These are phyloP conservation scores for Fusarium beomiforme DNA, from an alignment of 2,329 filamentous ascomycete genomes.

Conservation along the genomic window DNA sequence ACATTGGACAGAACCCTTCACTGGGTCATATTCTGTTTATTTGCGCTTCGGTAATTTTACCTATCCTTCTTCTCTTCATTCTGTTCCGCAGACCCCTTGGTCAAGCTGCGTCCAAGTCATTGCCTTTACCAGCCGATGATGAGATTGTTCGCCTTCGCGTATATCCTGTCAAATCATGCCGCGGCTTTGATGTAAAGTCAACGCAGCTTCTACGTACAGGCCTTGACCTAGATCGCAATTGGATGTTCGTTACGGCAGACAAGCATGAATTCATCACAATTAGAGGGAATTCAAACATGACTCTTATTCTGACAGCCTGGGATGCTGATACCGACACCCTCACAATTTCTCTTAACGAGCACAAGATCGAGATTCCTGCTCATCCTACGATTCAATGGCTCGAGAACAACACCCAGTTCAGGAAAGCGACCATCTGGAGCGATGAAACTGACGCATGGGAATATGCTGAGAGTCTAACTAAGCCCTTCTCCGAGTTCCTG, in stretches of 20 bases:
- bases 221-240: conserved; percentile 69
- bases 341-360: conserved; percentile 56
- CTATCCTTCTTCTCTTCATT: conserved; percentile 11
- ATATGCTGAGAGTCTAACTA: conserved; percentile 62
- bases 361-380: conserved; percentile 62
- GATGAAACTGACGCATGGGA: conserved; percentile 65
- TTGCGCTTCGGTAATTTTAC: not conserved
- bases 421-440: conserved; percentile 67
- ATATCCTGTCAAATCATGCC: conserved; percentile 75
- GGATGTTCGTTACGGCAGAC: conserved; percentile 70
- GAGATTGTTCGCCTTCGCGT: conserved; percentile 56
- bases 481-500: conserved; percentile 65
- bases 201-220: conserved; percentile 64
- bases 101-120: not conserved
- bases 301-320: conserved; percentile 57
- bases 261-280: conserved; percentile 69
- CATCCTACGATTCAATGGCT: conserved; percentile 65
- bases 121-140: conserved; percentile 25
- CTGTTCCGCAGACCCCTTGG: not conserved
- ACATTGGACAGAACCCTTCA: not conserved
- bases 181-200: conserved; percentile 64
- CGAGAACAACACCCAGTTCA: conserved; percentile 58
- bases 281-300: conserved; percentile 69
- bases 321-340: conserved; percentile 54
- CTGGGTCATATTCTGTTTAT: not conserved